These are phyloP conservation scores for Phoma herbarum DNA, from an alignment of 2,329 filamentous ascomycete genomes.

Conservation along the genomic window DNA sequence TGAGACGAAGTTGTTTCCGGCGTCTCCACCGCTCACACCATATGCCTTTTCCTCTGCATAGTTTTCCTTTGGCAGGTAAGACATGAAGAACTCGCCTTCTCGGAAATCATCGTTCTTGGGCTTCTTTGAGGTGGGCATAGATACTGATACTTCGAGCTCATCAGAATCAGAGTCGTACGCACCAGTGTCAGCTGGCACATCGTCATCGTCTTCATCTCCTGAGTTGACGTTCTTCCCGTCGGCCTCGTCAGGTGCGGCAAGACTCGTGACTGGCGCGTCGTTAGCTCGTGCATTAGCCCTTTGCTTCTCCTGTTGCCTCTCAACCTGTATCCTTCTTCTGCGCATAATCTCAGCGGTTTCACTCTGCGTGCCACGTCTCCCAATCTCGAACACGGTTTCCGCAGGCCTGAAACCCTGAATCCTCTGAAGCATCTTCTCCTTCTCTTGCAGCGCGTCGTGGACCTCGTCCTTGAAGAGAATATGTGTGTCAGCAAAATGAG, in stretches of 20 bases:
- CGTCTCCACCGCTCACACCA: conserved; percentile 82
- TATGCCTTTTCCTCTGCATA: conserved; percentile 90
- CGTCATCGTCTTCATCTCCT: conserved; percentile 50
- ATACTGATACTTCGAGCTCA: conserved; percentile 63
- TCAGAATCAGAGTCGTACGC: conserved; percentile 59
- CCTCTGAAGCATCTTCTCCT: conserved; percentile 85
- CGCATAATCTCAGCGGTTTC: conserved; percentile 81
- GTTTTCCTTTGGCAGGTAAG: conserved; percentile 86
- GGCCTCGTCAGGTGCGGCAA: conserved; percentile 18
- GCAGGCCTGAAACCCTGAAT: conserved; percentile 88
- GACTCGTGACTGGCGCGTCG: conserved; percentile 19
- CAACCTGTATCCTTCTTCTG: conserved; percentile 73
- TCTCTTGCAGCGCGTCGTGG: conserved; percentile 70
- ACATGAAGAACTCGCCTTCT: conserved; percentile 94
- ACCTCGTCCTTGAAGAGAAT: conserved; percentile 73
- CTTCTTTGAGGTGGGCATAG: conserved; percentile 49
- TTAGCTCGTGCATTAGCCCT: conserved; percentile 50
- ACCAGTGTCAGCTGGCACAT: conserved; percentile 39
- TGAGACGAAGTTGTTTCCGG: conserved; percentile 76
- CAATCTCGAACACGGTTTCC: conserved; percentile 97
- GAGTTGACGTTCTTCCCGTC: conserved; percentile 39
- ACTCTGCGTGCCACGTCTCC: conserved; percentile 68
- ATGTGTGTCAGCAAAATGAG: conserved; percentile 78
- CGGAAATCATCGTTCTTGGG: conserved; percentile 66
- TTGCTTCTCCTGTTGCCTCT: conserved; percentile 60